Conservation (phyloP, 495 filamentous ascomycete genomes). For the Jackrogersella minutella region DNA sequence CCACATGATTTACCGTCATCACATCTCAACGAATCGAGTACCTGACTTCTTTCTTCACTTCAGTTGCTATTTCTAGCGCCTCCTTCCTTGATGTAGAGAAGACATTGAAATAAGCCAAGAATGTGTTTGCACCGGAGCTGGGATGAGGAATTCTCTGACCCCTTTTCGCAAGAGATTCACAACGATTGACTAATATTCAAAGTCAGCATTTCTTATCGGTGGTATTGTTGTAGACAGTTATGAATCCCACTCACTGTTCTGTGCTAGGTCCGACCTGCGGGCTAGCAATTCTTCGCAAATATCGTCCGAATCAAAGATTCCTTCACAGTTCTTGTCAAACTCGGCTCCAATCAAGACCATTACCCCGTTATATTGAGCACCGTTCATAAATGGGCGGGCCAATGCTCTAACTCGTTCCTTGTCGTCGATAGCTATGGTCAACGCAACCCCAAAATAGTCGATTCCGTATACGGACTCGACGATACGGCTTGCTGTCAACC, state of each 20-base stretch:
- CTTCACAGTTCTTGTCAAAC: slow-evolving; percentile 37
- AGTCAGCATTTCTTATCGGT: neutral
- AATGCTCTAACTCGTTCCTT: slow-evolving; percentile 39
- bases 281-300: slow-evolving; percentile 46
- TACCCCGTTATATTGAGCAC: slow-evolving; percentile 40
- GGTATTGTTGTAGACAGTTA: neutral
- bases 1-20: neutral
- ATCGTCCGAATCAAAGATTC: slow-evolving; percentile 51
- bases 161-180: slow-evolving; percentile 43
- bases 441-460: slow-evolving; percentile 49
- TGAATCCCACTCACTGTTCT: slow-evolving; percentile 22
- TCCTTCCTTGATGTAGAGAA: slow-evolving; percentile 46
- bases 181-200: slow-evolving; percentile 29
- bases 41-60: slow-evolving; percentile 40
- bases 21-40: slow-evolving; percentile 36
- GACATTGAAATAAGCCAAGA: slow-evolving; percentile 47
- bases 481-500: slow-evolving; percentile 42
- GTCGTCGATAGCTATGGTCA: slow-evolving; percentile 45
- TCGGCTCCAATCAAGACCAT: slow-evolving; percentile 42
- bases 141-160: slow-evolving; percentile 46
- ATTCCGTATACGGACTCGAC: slow-evolving; percentile 51
- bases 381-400: slow-evolving; percentile 40
- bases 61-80: slow-evolving; percentile 37
- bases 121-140: slow-evolving; percentile 40
- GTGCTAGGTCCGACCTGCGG: slow-evolving; percentile 45